Evolutionary conservation across 2,329 filamentous ascomycete species (phyloP).

Genomic region (Fusarium hostae): DNA sequence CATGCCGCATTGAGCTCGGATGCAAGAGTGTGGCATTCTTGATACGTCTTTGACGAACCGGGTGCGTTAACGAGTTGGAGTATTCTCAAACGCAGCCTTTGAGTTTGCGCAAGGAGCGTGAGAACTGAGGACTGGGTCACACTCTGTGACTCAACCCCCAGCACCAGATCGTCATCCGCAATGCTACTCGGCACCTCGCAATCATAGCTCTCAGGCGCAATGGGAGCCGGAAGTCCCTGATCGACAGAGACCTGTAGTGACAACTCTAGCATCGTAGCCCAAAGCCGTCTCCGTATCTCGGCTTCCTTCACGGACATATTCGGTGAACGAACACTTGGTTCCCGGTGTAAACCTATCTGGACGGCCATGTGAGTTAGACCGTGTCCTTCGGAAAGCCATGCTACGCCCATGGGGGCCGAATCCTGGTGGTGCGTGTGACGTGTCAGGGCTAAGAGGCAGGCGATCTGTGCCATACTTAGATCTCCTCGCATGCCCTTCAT

Average conservation of each 20-base stretch:
- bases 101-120: neutral
- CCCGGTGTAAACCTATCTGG: neutral
- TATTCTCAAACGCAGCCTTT: neutral
- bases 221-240: neutral
- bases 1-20: neutral
- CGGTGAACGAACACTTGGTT: neutral
- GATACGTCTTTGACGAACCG: neutral
- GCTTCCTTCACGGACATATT: neutral
- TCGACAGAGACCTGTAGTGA: neutral
- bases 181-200: neutral
- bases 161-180: neutral
- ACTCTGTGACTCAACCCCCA: neutral
- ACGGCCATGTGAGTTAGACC: constrained; percentile 1
- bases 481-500: neutral
- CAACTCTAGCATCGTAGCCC: neutral
- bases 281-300: neutral
- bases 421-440: neutral
- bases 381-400: neutral
- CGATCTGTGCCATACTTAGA: constrained; percentile 3
- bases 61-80: neutral
- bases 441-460: neutral
- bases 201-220: neutral
- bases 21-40: neutral
- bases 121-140: neutral
- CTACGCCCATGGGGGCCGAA: neutral